These are phyloP conservation scores for Hypoxylon sp. DNA, from an alignment of 2,329 filamentous ascomycete genomes.

Conservation along the genomic window DNA sequence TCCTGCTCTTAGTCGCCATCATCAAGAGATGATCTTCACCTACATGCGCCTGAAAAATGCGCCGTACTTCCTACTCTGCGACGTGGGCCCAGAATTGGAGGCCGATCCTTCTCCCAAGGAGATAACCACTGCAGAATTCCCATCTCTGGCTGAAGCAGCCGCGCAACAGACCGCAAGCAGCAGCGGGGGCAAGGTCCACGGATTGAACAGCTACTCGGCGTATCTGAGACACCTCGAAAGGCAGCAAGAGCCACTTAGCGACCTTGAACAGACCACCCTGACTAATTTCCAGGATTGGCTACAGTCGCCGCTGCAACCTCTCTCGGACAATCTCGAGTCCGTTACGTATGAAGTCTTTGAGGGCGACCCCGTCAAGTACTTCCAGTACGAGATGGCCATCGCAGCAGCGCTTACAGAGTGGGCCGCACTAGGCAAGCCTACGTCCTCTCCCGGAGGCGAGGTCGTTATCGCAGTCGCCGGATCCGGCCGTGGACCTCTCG, in stretches of 20 bases:
- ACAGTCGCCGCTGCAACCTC: constrained; percentile 92
- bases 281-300: constrained; percentile 89
- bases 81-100: constrained; percentile 68
- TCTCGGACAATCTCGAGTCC: constrained; percentile 96
- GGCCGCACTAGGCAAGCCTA: constrained; percentile 78
- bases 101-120: constrained; percentile 54
- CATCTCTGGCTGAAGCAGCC: constrained; percentile 77
- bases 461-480: constrained; percentile 94
- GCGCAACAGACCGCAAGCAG: constrained; percentile 59
- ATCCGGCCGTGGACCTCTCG: constrained; percentile 91
- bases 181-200: constrained; percentile 62
- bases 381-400: constrained; percentile 92
- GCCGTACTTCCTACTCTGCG: constrained; percentile 75
- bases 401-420: constrained; percentile 86
- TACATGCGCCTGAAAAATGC: constrained; percentile 76
- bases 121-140: constrained; percentile 67
- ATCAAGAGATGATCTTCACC: constrained; percentile 72
- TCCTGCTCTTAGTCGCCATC: constrained; percentile 72
- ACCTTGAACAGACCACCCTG: constrained; percentile 67
- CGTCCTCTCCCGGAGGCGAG: constrained; percentile 77
- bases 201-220: constrained; percentile 70
- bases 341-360: constrained; percentile 99
- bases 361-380: constrained; percentile 97
- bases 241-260: constrained; percentile 76
- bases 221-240: constrained; percentile 90